Conservation (phyloP, 202 grass and related monocot species). For the Schoenoplectus tabernaemontani region DNA sequence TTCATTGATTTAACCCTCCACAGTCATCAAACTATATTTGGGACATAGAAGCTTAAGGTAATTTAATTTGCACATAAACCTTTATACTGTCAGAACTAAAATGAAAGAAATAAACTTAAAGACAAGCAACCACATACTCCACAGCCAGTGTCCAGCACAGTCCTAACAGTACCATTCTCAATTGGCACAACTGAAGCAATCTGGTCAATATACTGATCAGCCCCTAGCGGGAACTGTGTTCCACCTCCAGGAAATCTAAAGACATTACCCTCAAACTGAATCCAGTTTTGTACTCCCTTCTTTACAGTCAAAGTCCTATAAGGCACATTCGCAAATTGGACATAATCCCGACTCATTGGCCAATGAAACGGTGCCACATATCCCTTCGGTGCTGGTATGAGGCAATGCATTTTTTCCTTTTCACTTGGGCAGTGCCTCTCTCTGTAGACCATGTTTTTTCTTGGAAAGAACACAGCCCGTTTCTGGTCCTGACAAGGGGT, state of each 20-base stretch:
- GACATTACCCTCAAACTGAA: constrained; percentile 75
- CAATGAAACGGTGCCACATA: constrained; percentile 72
- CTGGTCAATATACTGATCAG: constrained; percentile 72
- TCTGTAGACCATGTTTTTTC: constrained; percentile 63
- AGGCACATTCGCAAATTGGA: constrained; percentile 70
- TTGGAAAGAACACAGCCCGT: constrained; percentile 66
- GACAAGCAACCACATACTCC: constrained; percentile 41
- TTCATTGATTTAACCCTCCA: not conserved
- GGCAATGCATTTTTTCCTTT: constrained; percentile 55
- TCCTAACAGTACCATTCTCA: constrained; percentile 57
- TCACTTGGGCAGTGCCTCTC: constrained; percentile 76
- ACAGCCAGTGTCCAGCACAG: constrained; percentile 83
- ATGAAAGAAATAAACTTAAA: not conserved
- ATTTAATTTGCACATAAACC: not conserved
- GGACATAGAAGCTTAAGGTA: not conserved
- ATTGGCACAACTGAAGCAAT: constrained; percentile 76
- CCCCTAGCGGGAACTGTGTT: constrained; percentile 72
- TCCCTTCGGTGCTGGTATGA: constrained; percentile 72
- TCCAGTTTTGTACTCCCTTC: constrained; percentile 89
- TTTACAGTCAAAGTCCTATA: constrained; percentile 73
- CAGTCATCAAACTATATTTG: not conserved
- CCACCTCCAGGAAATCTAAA: constrained; percentile 92
- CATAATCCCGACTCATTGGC: constrained; percentile 84
- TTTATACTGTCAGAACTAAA: not conserved
- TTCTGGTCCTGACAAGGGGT: constrained; percentile 88